Base-by-base conservation (phyloP, 2,329 filamentous ascomycete species). In the Nemania sp. region DNA sequence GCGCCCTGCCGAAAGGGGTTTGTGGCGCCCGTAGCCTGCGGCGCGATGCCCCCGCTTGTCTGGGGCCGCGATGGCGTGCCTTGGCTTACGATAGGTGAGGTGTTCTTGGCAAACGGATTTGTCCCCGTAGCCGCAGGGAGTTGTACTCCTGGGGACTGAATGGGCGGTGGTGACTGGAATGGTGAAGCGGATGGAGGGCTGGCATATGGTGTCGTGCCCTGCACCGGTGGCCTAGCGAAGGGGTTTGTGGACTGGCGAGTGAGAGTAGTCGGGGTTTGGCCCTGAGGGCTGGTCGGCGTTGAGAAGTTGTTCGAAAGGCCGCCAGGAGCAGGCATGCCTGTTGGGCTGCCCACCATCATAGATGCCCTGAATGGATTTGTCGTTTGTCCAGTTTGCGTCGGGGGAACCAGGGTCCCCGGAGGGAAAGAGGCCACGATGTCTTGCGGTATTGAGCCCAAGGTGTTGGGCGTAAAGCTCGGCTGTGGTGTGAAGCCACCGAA, bases 311-410 rank as follows among this genome's bases (percentile, higher is more conserved):
- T 69, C 24, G 31, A 41, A 11, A 47, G 11, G 40, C 40, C 39
- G 24, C 37, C 39, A 23, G 57, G 60, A 30, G 68, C 66, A 36
- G 71, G 63, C 61, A 75, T 69, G 41, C 80, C 80, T 6, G 83
- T 83, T 17, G 74, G 73, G 66, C 80, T 77, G 56, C 70, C 75
- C 76, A 80, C 79, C 75, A 96, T 77, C 86, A 93, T 93, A 1
- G 93, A 97, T 68, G 91, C 88, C 36, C 94, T 83, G 82, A 99
- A 99, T 0, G 94, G 94, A 68, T 99, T 99, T 6, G 91, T 96
- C 19, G 78, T 85, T 64, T 86, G 82, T 67, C 79, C 78, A 20
- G 71, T 76, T 65, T 70, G 68, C 63, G 69, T 66, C 31, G 68
- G 69, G 72, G 70, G 50, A 61, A 68, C 37, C 70, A 75, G 62